These are phyloP conservation scores for Scedosporium aurantiacum DNA, from an alignment of 2,329 filamentous ascomycete genomes.

Conservation along the genomic window DNA sequence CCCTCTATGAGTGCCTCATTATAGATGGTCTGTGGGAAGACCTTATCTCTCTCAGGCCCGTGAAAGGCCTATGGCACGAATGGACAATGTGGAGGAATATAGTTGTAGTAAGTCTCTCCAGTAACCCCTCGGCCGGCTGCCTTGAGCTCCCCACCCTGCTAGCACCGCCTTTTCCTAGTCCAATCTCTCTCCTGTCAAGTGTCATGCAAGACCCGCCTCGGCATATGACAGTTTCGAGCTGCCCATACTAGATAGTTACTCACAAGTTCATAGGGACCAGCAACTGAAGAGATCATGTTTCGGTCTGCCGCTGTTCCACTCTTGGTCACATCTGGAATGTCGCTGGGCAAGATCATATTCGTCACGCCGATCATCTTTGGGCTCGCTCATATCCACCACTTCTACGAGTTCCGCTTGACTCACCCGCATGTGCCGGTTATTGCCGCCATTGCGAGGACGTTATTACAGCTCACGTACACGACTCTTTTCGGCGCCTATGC, in stretches of 20 bases:
- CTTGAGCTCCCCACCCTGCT: not conserved
- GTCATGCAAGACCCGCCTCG: not conserved
- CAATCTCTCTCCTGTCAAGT: not conserved
- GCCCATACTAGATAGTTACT: not conserved
- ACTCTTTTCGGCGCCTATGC: slow-evolving; percentile 89
- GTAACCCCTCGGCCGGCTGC: too few species aligned
- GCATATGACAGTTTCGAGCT: not conserved
- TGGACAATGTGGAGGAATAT: slow-evolving; percentile 82
- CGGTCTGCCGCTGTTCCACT: slow-evolving; percentile 76
- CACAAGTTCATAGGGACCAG: slow-evolving; percentile 42
- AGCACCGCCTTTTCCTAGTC: not conserved
- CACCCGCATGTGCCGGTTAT: slow-evolving; percentile 57
- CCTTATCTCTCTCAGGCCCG: slow-evolving; percentile 45
- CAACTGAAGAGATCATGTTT: slow-evolving; percentile 91
- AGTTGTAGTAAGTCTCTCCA: slow-evolving; percentile 54
- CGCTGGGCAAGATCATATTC: slow-evolving; percentile 55
- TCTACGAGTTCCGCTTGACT: slow-evolving; percentile 83
- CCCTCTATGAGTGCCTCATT: slow-evolving; percentile 68
- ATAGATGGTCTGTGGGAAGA: slow-evolving; percentile 59
- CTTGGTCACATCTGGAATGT: slow-evolving; percentile 59
- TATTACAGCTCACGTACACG: slow-evolving; percentile 83
- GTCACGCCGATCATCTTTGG: slow-evolving; percentile 83
- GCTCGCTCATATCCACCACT: slow-evolving; percentile 87
- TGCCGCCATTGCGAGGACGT: slow-evolving; percentile 55
- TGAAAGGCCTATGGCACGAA: slow-evolving; percentile 52